Base-by-base conservation (phyloP, 768 basidiomycete genomes). In the Naganishia kalamii region DNA sequence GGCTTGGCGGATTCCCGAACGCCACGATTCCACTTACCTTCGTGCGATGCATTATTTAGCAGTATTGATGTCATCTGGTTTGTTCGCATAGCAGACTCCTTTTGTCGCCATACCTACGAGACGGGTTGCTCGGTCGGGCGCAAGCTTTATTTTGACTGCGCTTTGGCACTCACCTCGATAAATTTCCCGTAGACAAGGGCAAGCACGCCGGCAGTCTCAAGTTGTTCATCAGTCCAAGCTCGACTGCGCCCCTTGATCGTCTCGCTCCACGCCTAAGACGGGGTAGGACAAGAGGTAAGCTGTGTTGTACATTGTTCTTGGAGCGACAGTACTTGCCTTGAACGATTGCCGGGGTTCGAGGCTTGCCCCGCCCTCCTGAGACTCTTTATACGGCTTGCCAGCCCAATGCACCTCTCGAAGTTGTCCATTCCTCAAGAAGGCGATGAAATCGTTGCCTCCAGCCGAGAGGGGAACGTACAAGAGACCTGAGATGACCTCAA, bases 271-370 rank as follows among this genome's bases (percentile, higher is more conserved):
- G 82, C 82, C 71, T 76, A 33, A 5, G 3, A 13, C 10, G 10
- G 25, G 29, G 29, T 51, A 21, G 21, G 13, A 29, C 37, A 21
- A 57, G 29, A 21, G 15, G 25, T 29, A 21, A 37, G 17, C 17
- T 13, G 40, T 29, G 10, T 27, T 17, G 13, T 7, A 7, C 33
- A 37, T 4, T 35, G 17, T 3, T n/a, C 17, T 30, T n/a, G n/a
- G 21, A 37, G 4, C 4, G 3, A 4, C 12, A 10, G 23, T 23
- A 33, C 54, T 32, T 27, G 40, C 54, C 78, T 85, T 87, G 81
- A 91, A 91, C 1, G 86, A 88, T 62, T 82, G 84, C n/a, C 89
- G 82, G 0, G 89, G 89, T 74, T 90, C 88, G 8, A 92, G 80
- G 37, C 72, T 70, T 25, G 83, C 74, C 12, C 73, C 74, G 10